Evolutionary conservation across 2,329 filamentous ascomycete genomes (phyloP), one percentile per base, ranked within the genome.

Genomic region (Akanthomyces uredinophilus): DNA sequence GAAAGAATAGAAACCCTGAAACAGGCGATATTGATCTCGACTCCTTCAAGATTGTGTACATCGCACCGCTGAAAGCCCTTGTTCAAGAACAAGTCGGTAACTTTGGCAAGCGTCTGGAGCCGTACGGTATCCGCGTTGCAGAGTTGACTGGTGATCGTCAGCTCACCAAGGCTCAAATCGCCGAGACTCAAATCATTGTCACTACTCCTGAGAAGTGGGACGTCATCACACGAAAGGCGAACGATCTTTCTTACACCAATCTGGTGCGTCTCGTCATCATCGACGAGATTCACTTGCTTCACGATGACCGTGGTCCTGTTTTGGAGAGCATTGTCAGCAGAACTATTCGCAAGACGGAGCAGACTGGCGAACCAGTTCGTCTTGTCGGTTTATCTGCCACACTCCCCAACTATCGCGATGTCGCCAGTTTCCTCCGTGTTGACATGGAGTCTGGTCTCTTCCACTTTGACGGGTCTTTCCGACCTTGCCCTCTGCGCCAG

Each of bases 131-230:
- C 72, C 89, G 86, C 63, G 95, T 99, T 13, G 87, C 93, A n/a
- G 95, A 99, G 76, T 80, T 99, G 70, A 99, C 95, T 65, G 95
- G 95, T 79, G 95, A 99, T 78, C 91, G 95, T 59, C 95, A 98
- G 77, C 88, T 99, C 72, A 99, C 94, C 22, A 99, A 99, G 77
- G 92, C 96, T 74, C 95, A 99, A 80, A 98, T 99, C 66, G 87
- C 94, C 1, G 95, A 99, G 70, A 99, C 95, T 0, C 94, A 99
- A 74, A 88, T 99, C 68, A 99, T 99, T 68, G 93, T 99, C 63
- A 99, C 95, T 0, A 99, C 95, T 0, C 95, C 95, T 22, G 95
- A 99, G 76, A 99, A 99, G 78, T 99, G 92, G 90, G 95, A 99
- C 76, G 94, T 99, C 68, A 97, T 99, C 68, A 99, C 96, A 6